Conservation (phyloP, 352 stramenopile genomes). For the Phytopythium helicoides region DNA sequence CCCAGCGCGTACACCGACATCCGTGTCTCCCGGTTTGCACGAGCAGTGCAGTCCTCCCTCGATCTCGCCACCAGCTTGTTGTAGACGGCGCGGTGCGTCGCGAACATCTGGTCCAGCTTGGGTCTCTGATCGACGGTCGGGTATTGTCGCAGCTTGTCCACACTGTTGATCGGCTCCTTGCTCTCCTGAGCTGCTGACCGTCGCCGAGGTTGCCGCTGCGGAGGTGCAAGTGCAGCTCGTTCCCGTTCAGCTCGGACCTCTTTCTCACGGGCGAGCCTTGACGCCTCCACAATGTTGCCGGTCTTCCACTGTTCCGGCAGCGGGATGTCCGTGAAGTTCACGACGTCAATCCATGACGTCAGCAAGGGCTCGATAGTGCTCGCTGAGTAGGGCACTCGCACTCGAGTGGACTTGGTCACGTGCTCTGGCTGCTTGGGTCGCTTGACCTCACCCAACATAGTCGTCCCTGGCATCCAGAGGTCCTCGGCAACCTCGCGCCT, state of each 20-base stretch:
- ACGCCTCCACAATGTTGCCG: too few relatives aligned
- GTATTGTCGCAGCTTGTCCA: background rate
- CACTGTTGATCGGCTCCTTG: background rate
- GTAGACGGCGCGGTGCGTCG: conserved; percentile 2
- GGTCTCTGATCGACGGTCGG: background rate
- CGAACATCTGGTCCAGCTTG: conserved; percentile 6
- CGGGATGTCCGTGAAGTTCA: background rate
- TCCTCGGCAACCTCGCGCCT: background rate
- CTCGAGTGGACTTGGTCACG: too few relatives aligned
- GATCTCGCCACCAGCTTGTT: background rate
- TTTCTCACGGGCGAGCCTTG: too few relatives aligned
- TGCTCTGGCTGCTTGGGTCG: too few relatives aligned
- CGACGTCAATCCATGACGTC: background rate
- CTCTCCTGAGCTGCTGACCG: background rate
- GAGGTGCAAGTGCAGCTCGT: background rate
- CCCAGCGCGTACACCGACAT: background rate
- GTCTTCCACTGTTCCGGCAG: background rate
- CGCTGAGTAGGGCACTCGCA: too few relatives aligned
- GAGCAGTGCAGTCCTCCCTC: background rate
- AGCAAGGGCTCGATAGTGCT: background rate
- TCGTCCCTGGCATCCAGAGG: background rate
- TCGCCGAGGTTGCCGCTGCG: too few relatives aligned
- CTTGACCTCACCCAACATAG: too few relatives aligned
- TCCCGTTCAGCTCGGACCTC: too few relatives aligned
- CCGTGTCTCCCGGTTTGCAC: background rate